Conservation (phyloP, 2,329 filamentous ascomycete genomes). For the Fusarium kyushuense region DNA sequence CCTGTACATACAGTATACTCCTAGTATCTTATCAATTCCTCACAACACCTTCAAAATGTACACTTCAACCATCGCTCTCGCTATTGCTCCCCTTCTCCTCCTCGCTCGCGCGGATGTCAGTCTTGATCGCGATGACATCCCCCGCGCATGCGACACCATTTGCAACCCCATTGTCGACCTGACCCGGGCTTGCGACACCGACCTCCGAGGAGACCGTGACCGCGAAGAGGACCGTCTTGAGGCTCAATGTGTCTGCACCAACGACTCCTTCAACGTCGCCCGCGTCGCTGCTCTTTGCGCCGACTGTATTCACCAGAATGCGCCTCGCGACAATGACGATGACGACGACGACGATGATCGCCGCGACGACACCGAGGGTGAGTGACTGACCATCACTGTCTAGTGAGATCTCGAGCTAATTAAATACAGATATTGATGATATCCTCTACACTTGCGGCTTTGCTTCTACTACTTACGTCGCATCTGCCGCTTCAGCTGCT, state of each 20-base stretch:
- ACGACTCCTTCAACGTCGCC: slow-evolving; percentile 56
- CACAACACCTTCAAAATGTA: slow-evolving; percentile 45
- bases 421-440: slow-evolving; percentile 50
- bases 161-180: slow-evolving; percentile 54
- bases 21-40: background rate
- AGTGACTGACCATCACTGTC: background rate
- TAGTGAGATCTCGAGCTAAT: background rate
- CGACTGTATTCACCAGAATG: slow-evolving; percentile 54
- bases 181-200: slow-evolving; percentile 53
- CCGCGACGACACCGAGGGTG: slow-evolving; percentile 43
- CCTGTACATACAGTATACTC: background rate
- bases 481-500: slow-evolving; percentile 44
- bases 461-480: slow-evolving; percentile 48
- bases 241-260: slow-evolving; percentile 57
- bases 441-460: slow-evolving; percentile 54
- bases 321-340: slow-evolving; percentile 31
- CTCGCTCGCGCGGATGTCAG: slow-evolving; percentile 51
- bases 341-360: slow-evolving; percentile 39
- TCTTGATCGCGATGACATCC: slow-evolving; percentile 53
- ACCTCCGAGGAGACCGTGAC: slow-evolving; percentile 49
- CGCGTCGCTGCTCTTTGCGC: slow-evolving; percentile 54
- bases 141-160: slow-evolving; percentile 52
- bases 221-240: slow-evolving; percentile 54
- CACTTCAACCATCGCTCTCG: slow-evolving; percentile 47
- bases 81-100: slow-evolving; percentile 47